Base-by-base conservation (phyloP, 2,329 filamentous ascomycete species). In the Colletotrichum eremochloae region DNA sequence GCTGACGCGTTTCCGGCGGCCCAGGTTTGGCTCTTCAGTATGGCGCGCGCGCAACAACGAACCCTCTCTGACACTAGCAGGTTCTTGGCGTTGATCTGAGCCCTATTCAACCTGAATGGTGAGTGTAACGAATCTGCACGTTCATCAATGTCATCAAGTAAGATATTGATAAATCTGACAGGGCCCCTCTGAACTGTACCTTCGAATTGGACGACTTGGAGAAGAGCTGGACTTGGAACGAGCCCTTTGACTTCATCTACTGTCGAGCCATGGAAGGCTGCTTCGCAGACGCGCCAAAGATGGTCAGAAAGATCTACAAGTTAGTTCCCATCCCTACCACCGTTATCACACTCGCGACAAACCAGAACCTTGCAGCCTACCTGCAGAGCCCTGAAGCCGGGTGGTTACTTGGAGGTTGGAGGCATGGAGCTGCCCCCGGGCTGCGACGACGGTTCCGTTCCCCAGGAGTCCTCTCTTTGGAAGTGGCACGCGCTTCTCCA, bases 131-230 rank as follows among this genome's bases (percentile, higher is more conserved):
- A 8, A 24, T n/a, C n/a, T 18, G 5, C 29, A 11, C 14, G 36
- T 33, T 44, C 33, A 15, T 29, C 11, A 33, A 2, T 38, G 18
- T 46, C 12, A 8, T 24, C 5, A 8, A 38, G 18, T 36, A 36
- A 14, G 8, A 29, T 29, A 12, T 31, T 24, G 24, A 14, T 40
- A 8, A 24, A 12, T 20, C 8, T 2, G 4, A 29, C 36, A 83
- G 82, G 76, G 82, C 86, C 5, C 86, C 86, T 1, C 80, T 84
- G 0, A 89, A 89, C 66, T 81, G 86, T 6, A 76, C 78, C 15
- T 88, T 88, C 71, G 82, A 84, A 52, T 77, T 86, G 53, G 84
- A 85, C 63, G 81, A 85, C 67, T 74, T 81, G 15, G 82, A 83
- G 53, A 79, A 81, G 40, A 76, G 79, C n/a, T 85, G 84, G 83